These are phyloP conservation scores for Prunus salicina DNA, from an alignment of 306 rosid genomes.

Conservation along the genomic window DNA sequence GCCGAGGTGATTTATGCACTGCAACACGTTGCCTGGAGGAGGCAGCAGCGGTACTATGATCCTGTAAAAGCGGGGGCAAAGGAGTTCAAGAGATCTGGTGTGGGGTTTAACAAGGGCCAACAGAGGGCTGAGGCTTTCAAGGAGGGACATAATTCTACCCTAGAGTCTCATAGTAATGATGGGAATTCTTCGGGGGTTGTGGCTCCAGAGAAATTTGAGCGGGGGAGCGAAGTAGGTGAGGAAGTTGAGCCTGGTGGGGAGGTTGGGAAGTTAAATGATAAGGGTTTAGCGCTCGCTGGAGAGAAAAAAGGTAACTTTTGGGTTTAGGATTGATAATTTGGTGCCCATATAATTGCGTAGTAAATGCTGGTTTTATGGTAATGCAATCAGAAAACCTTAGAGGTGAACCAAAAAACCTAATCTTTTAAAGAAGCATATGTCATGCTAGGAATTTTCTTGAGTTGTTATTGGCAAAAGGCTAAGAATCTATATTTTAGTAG, in stretches of 20 bases:
- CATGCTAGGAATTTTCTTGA: background rate
- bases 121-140: slow-evolving; percentile 54
- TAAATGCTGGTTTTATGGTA: background rate
- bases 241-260: slow-evolving; percentile 46
- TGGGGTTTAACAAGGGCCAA: slow-evolving; percentile 49
- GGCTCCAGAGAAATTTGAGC: slow-evolving; percentile 48
- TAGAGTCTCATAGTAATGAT: slow-evolving; percentile 44
- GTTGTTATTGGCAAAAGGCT: background rate
- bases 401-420: background rate
- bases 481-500: background rate
- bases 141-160: slow-evolving; percentile 49
- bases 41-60: slow-evolving; percentile 70
- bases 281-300: slow-evolving; percentile 31
- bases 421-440: background rate
- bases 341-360: background rate
- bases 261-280: slow-evolving; percentile 45
- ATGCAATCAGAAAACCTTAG: background rate
- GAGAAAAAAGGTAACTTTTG: slow-evolving; percentile 56
- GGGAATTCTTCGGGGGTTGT: slow-evolving; percentile 36
- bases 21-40: slow-evolving; percentile 78
- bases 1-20: slow-evolving; percentile 66
- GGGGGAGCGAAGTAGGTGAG: slow-evolving; percentile 18
- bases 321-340: slow-evolving; percentile 2
- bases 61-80: slow-evolving; percentile 51
- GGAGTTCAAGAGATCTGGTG: slow-evolving; percentile 59